A percentile compares a stretch with the other conserved stretches of the same genome.
These are phyloP conservation scores for Colletotrichum godetiae DNA, from an alignment of 2,329 filamentous ascomycete genomes.

Conservation along the genomic window DNA sequence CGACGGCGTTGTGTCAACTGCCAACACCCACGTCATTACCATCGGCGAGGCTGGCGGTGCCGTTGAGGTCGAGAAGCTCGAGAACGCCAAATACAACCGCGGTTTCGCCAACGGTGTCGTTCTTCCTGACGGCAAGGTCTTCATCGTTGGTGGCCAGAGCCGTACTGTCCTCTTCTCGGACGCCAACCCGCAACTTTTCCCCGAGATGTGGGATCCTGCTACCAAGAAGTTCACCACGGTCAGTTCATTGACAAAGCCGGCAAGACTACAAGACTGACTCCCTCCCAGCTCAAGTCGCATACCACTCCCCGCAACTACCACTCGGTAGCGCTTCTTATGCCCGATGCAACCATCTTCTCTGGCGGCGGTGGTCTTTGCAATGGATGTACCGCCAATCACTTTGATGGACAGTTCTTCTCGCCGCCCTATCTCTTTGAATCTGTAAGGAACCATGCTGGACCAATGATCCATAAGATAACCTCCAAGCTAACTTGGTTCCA, in stretches of 20 bases:
- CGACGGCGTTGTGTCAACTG: slow-evolving; percentile 50
- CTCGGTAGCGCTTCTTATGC: slow-evolving; percentile 58
- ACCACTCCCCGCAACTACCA: slow-evolving; percentile 61
- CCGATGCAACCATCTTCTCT: slow-evolving; percentile 60
- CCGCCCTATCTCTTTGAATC: slow-evolving; percentile 65
- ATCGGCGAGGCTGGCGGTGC: slow-evolving; percentile 45
- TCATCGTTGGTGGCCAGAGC: slow-evolving; percentile 58
- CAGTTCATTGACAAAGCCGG: neutral
- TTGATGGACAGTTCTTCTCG: slow-evolving; percentile 64
- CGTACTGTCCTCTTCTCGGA: slow-evolving; percentile 58
- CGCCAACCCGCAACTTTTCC: slow-evolving; percentile 49
- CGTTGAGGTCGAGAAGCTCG: neutral
- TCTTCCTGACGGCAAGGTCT: slow-evolving; percentile 58
- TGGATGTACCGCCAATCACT: slow-evolving; percentile 58
- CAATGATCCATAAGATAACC: neutral
- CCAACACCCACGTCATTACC: slow-evolving; percentile 60
- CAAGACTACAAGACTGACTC: slow-evolving; percentile 7
- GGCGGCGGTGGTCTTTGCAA: slow-evolving; percentile 65
- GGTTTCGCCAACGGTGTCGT: slow-evolving; percentile 57
- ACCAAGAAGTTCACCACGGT: slow-evolving; percentile 48
- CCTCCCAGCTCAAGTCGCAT: slow-evolving; percentile 43
- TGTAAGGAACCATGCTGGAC: neutral
- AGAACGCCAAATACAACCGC: slow-evolving; percentile 41
- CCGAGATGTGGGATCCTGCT: slow-evolving; percentile 58
- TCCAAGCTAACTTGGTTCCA: slow-evolving; percentile 20